Evolutionary conservation across 1,139 yeast genomes (phyloP).

Genomic region (Candida dubliniensis): DNA sequence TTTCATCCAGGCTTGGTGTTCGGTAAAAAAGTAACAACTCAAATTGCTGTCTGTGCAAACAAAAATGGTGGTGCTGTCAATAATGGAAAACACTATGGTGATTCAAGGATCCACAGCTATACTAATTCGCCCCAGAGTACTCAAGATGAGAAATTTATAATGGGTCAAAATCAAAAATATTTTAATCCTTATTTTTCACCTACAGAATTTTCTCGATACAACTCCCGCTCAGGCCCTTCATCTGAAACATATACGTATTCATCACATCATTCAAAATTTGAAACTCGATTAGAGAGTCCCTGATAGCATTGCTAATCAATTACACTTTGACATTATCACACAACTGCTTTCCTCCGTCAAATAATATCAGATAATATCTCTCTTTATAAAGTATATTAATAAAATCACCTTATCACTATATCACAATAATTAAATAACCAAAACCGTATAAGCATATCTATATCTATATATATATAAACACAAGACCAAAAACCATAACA

Average conservation of each 20-base stretch:
- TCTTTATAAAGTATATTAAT: too few relatives aligned
- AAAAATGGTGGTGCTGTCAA: background rate
- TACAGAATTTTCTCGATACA: slow-evolving; percentile 6
- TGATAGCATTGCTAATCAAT: background rate
- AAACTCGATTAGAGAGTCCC: background rate
- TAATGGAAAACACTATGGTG: background rate
- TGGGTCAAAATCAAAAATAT: slow-evolving; percentile 6
- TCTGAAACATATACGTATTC: background rate
- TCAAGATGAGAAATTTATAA: too few relatives aligned
- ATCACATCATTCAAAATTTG: background rate
- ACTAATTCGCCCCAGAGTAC: too few relatives aligned
- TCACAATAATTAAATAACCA: background rate
- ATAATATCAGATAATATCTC: too few relatives aligned
- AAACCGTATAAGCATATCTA: background rate
- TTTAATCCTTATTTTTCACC: slow-evolving; percentile 10
- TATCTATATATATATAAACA: background rate
- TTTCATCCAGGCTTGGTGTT: slow-evolving; percentile 31
- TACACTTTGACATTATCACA: background rate
- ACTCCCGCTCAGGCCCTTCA: background rate
- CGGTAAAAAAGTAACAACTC: slow-evolving; percentile 18
- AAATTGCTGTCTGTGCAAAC: background rate
- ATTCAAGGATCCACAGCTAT: too few relatives aligned
- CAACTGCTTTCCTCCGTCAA: too few relatives aligned
- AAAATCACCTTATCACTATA: too few relatives aligned
- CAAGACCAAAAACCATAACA: background rate